These are phyloP conservation scores for Penicillium sp. DNA, from an alignment of 2,329 filamentous ascomycete genomes.

Conservation along the genomic window DNA sequence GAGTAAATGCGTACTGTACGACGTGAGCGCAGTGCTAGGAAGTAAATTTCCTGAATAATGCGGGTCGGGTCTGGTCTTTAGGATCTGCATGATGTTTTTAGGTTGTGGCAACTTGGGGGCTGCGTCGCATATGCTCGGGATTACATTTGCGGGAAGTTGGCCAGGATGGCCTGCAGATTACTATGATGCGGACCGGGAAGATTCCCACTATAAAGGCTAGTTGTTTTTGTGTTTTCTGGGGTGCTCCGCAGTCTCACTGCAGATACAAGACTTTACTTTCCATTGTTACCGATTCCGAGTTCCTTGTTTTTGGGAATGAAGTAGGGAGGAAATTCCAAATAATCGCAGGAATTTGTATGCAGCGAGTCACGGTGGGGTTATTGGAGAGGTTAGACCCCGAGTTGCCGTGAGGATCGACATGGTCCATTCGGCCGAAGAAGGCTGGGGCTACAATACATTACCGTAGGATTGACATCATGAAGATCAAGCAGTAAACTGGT, in stretches of 20 bases:
- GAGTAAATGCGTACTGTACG: too few species aligned
- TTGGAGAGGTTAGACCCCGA: background rate
- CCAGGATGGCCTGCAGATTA: background rate
- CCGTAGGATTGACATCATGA: background rate
- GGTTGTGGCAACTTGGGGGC: background rate
- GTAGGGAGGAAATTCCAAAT: background rate
- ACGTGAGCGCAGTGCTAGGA: too few species aligned
- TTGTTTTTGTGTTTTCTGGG: background rate
- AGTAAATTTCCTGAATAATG: background rate
- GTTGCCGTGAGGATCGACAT: background rate
- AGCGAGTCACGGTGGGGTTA: background rate
- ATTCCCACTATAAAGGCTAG: background rate
- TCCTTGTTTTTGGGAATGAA: background rate
- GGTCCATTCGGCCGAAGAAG: background rate
- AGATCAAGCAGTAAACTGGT: too few species aligned
- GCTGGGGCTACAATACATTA: background rate
- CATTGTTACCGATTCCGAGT: background rate
- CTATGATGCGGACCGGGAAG: background rate
- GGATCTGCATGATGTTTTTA: background rate
- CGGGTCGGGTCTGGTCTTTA: background rate
- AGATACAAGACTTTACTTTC: background rate
- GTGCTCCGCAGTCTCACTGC: background rate
- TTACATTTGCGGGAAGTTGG: background rate
- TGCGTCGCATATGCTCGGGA: background rate
- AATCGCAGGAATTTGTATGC: background rate